These are phyloP conservation scores for Dothistroma pini DNA, from an alignment of 2,329 filamentous ascomycete genomes.

Conservation along the genomic window DNA sequence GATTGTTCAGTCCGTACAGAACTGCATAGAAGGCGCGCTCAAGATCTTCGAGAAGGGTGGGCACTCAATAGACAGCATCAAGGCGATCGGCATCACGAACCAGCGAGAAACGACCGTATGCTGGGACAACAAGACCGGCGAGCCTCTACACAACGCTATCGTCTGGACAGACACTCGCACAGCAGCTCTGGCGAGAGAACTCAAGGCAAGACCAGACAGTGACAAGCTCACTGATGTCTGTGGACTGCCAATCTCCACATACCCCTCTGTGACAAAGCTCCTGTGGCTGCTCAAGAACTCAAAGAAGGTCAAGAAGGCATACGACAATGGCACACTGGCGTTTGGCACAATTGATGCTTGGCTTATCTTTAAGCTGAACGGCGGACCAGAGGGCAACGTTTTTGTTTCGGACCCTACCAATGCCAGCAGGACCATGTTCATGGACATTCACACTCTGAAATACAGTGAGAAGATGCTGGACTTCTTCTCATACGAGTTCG, in stretches of 20 bases:
- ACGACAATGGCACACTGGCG: conserved; percentile 69
- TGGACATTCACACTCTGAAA: conserved; percentile 75
- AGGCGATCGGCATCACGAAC: conserved; percentile 80
- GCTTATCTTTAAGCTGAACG: conserved; percentile 82
- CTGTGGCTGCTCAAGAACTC: conserved; percentile 76
- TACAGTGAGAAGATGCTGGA: conserved; percentile 74
- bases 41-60: conserved; percentile 68
- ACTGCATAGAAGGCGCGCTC: conserved; percentile 74
- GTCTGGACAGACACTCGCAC: conserved; percentile 90
- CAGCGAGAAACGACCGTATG: conserved; percentile 85
- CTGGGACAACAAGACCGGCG: conserved; percentile 77
- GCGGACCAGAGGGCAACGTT: conserved; percentile 56
- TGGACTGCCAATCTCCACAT: conserved; percentile 81
- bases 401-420: conserved; percentile 86
- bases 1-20: conserved; percentile 69
- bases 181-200: conserved; percentile 68
- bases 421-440: conserved; percentile 89
- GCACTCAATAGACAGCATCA: conserved; percentile 64
- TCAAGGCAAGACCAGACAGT: conserved; percentile 65
- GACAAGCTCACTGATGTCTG: conserved; percentile 68
- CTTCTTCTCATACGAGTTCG: conserved; percentile 68
- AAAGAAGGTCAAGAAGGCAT: conserved; percentile 65
- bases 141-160: conserved; percentile 78
- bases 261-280: conserved; percentile 82
- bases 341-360: conserved; percentile 89